Evolutionary conservation across 1,284 basidiomycete genomes (phyloP).

Genomic region (Irpex sp.): DNA sequence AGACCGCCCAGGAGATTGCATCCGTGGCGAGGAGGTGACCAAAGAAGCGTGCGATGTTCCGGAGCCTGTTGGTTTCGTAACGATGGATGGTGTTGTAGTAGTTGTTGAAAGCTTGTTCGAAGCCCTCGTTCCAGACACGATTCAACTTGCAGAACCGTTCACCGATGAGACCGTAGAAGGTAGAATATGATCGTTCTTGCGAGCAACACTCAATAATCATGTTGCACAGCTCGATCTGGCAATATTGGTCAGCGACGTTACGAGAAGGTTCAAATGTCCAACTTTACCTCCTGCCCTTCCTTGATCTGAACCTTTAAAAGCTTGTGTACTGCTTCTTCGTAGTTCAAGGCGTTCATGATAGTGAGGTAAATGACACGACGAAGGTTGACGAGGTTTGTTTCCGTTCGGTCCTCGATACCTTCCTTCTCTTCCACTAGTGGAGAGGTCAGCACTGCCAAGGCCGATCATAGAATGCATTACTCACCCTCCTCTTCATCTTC

Average conservation of each 20-base stretch:
- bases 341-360: conserved; percentile 97
- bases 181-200: conserved; percentile 95
- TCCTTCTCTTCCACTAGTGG: conserved; percentile 71
- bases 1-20: conserved; percentile 84
- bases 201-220: conserved; percentile 99
- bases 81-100: conserved; percentile 98
- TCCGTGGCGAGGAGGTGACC: conserved; percentile 87
- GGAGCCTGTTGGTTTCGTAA: conserved; percentile 96
- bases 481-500: conserved; percentile 62
- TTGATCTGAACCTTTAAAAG: conserved; percentile 89
- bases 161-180: conserved; percentile 93
- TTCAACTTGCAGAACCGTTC: conserved; percentile 97
- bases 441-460: background rate
- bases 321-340: conserved; percentile 99
- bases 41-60: conserved; percentile 97
- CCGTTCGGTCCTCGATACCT: conserved; percentile 93
- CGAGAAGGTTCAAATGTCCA: background rate
- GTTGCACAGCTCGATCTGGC: conserved; percentile 90
- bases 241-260: background rate
- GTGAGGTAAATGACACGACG: conserved; percentile 94
- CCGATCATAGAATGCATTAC: conserved; percentile 26
- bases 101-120: conserved; percentile 84
- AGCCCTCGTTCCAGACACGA: conserved; percentile 87
- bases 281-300: conserved; percentile 86
- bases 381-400: conserved; percentile 94